Base-by-base conservation (phyloP, 2,329 filamentous ascomycete species). In the Immersiporthe knoxdaviesiana region DNA sequence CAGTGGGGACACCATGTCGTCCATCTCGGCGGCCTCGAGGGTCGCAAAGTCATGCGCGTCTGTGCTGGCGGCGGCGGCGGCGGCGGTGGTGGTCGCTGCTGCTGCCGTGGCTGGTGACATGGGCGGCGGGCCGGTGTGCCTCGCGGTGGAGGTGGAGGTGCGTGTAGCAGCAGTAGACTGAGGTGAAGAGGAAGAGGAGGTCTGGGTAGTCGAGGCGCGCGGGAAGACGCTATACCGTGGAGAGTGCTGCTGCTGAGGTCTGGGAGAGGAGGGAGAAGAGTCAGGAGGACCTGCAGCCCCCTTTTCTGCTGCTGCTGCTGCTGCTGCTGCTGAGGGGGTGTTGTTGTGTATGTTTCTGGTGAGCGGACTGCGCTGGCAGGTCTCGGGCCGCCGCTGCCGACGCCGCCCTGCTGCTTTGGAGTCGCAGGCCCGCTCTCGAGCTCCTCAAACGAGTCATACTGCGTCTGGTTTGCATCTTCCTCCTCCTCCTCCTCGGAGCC, bases 21-120 rank as follows among this genome's bases (percentile, higher is more conserved):
- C 69, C 69, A 71, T 71, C 64, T 71, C 69, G 47, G 69, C 69
- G 27, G 69, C 69, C 60, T 71, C 69, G 47, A 71, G 68, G 21
- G 67, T 65, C 8, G 69, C 69, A n/a, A 67, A 71, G 61, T 71
- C 69, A 52, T 67, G 68, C 5, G 62, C 63, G 14, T 71, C 64
- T 1, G 59, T 64, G 50, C 41, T 39, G 62, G n/a, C 18, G 5
- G 41, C 2, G 2, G 47, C 3, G 3, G n/a, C n/a, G 61, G 39
- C 3, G 18, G 47, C 24, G 60, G 11, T 16, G 10, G 35, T n/a
- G 35, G 2, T n/a, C n/a, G n/a, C n/a, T 24, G 59, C 30, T 24
- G 44, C 11, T 50, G 50, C 37, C 10, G 41, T 12, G 7, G 50
- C 21, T 12, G 24, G 8, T 14, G 30, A 11, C 7, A 21, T 27